A percentile compares a stretch with the other conserved stretches of the same genome.
phyloP scores from a whole-genome alignment of 345 rosid genomes.

The Murraya paniculata region DNA sequence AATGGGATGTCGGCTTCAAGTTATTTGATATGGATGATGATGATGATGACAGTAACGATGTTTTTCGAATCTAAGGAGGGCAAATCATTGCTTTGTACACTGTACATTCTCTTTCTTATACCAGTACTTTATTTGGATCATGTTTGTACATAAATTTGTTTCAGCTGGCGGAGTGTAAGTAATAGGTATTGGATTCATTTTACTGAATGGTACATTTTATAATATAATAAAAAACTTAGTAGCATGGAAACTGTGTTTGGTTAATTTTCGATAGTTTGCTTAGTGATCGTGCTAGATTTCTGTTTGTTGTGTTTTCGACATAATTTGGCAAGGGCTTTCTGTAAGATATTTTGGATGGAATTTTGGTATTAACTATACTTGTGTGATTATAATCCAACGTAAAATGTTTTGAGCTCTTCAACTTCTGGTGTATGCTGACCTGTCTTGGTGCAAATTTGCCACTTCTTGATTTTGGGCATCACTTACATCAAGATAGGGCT shows the following conservation, averaged over 20 bases:
- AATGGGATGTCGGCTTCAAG: constrained; percentile 65
- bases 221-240: background rate
- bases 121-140: constrained; percentile 8
- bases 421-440: background rate
- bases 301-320: background rate
- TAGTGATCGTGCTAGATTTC: background rate
- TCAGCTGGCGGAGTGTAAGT: constrained; percentile 2
- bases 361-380: background rate
- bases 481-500: background rate
- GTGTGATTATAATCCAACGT: background rate
- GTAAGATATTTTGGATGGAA: background rate
- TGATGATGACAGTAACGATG: constrained; percentile 27
- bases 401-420: background rate
- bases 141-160: constrained; percentile 33
- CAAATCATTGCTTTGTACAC: constrained; percentile 9
- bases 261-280: background rate
- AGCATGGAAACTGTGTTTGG: background rate
- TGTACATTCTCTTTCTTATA: constrained; percentile 39
- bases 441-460: background rate
- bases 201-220: constrained; percentile 3
- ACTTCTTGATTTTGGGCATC: background rate
- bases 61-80: constrained; percentile 41
- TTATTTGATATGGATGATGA: constrained; percentile 44
- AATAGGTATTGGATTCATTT: constrained; percentile 9
- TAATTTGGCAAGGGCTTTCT: background rate